Base-by-base conservation (phyloP, 371 early-diverging fungal species). In the Haplosporangium sp. region DNA sequence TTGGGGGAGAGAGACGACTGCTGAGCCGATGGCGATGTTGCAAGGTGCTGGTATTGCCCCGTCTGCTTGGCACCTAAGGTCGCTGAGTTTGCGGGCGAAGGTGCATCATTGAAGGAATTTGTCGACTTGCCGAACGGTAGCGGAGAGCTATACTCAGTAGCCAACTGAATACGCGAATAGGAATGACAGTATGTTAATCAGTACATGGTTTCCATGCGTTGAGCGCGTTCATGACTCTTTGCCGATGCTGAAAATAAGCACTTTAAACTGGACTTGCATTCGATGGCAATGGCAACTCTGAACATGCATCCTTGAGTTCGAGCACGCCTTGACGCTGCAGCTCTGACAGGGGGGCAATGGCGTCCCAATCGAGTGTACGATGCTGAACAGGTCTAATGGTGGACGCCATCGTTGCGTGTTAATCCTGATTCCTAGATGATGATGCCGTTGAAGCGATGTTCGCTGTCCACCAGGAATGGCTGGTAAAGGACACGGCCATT, bases 271-370 rank as follows among this genome's bases (percentile, higher is more conserved):
- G 36, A 59, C 77, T 69, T 82, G 83, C 86, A 62, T 85, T 82
- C 14, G 84, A 74, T 23, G 92, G 93, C n/a, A 91, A 56, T 12
- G 92, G 93, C 18, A 91, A 74, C 59, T 93, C 92, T 16, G 83
- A 67, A 62, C 91, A 91, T 18, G 89, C 86, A 38, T 89, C 90
- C 75, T 93, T 89, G n/a, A 92, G 73, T 16, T 87, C 85, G 37
- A 84, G 81, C 13, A 92, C 87, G 42, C 86, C 85, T 59, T 87
- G 86, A 40, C 86, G 84, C 72, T 92, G 87, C 29, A 74, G 60
- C 38, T 90, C 90, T 14, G 84, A 70, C 11, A 93, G 73, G 10
- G 82, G 84, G 5, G 89, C 85, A 50, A 86, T 87, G 40, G 87
- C 82, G 60, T 93, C 93, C 92, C 92, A 93, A 59, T 91, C 90